Evolutionary conservation across 768 basidiomycete genomes (phyloP), one percentile per base, ranked within the genome.

Genomic region (Sutorius australiensis): DNA sequence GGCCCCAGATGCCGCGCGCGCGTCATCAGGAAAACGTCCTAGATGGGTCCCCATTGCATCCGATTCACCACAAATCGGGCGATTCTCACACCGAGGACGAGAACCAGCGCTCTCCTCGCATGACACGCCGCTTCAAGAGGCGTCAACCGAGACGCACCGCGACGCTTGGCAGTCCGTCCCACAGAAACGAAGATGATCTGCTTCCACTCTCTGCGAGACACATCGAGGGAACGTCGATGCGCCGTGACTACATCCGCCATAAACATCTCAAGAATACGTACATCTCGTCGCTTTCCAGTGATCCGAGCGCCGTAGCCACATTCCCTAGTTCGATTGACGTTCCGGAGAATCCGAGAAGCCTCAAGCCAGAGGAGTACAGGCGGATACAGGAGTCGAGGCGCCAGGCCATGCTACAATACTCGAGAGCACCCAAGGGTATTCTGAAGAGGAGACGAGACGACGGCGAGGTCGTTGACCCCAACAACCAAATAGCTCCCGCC

Each of bases 391-490:
- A 68, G 39, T 51, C 50, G 3, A 62, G 60, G 27, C 66, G 59
- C 19, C 65, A 68, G 59, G 69, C 67, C n/a, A 57, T 71, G 49
- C 6, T 55, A 13, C 56, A 64, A 2, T 64, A 44, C 40, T 51
- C 60, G 31, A 45, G 56, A 31, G 57, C 57, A 5, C 70, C 68
- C 43, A 58, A 57, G 37, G 64, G 66, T 6, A 65, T 70, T 21
- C 46, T 70, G 48, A 70, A 70, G 51, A 58, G 68, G 51, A 47
- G 48, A 47, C 56, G 70, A 42, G 67, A 56, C 0, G 68, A 60
- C 2, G 65, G 59, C 3, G 51, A 56, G 16, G 39, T 14, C 0
- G 55, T 32, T 34, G 68, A 54, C 43, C 34, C 13, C 17, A 46
- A 19, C 31, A n/a, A 28, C 7, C 44, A 36, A 24, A 40, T 32